phyloP scores from a whole-genome alignment of 345 rosid genomes.

The Heritiera littoralis region DNA sequence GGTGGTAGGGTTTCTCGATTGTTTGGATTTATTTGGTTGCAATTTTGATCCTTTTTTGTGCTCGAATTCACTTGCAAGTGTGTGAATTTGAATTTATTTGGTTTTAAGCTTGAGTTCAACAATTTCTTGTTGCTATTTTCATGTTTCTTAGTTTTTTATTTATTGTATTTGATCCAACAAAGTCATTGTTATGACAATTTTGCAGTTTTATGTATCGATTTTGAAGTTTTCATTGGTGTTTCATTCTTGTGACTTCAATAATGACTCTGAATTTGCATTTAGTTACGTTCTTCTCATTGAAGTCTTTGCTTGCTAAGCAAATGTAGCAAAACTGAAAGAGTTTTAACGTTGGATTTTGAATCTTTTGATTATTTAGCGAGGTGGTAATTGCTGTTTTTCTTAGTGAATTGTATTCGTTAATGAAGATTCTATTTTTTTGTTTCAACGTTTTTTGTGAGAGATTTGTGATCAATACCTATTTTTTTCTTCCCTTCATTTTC shows the following conservation, averaged over 20 bases:
- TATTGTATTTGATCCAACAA: not conserved
- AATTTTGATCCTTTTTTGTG: not conserved
- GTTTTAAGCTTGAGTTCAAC: constrained; percentile 8
- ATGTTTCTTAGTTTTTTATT: not conserved
- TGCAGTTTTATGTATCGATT: not conserved
- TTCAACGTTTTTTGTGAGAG: not conserved
- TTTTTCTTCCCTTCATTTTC: not conserved
- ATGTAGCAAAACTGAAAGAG: constrained; percentile 8
- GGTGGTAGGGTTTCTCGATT: constrained; percentile 20
- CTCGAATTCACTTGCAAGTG: not conserved
- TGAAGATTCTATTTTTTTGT: not conserved
- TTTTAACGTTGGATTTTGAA: not conserved
- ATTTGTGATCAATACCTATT: not conserved
- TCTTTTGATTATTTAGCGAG: not conserved
- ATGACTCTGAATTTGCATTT: constrained; percentile 11
- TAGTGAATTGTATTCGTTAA: constrained; percentile 15
- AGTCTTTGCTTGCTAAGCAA: not conserved
- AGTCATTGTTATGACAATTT: not conserved
- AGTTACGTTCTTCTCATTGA: not conserved
- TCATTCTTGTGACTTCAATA: not conserved
- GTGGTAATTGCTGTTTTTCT: not conserved
- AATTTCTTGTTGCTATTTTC: not conserved
- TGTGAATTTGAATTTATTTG: not conserved
- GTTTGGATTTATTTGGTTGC: constrained; percentile 14
- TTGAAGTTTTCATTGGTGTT: not conserved